These are phyloP conservation scores for Circinella umbellata DNA, from an alignment of 371 early-diverging fungal genomes.

Conservation along the genomic window DNA sequence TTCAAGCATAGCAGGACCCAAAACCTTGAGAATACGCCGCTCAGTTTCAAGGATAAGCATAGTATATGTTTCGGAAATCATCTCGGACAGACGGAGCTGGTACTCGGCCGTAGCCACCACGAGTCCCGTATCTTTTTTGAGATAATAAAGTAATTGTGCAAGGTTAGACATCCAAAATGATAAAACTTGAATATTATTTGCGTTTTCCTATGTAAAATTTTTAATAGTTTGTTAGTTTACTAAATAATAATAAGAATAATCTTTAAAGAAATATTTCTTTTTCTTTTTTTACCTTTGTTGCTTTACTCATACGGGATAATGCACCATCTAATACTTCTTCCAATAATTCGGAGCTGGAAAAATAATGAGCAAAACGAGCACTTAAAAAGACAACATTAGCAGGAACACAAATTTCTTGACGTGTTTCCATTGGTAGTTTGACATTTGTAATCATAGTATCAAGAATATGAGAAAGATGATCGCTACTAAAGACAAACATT, in stretches of 20 bases:
- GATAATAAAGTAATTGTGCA: conserved; percentile 73
- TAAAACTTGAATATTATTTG: conserved; percentile 31
- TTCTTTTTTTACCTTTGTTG: conserved; percentile 54
- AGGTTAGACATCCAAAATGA: conserved; percentile 82
- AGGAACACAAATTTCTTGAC: conserved; percentile 70
- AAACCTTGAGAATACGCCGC: conserved; percentile 55
- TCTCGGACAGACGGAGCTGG: conserved; percentile 69
- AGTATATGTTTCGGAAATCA: conserved; percentile 70
- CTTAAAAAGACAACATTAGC: conserved; percentile 89
- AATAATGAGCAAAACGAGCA: conserved; percentile 88
- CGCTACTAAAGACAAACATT: conserved; percentile 83
- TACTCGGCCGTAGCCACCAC: conserved; percentile 58
- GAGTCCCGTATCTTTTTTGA: conserved; percentile 78
- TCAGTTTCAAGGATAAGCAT: conserved; percentile 63
- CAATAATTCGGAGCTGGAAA: conserved; percentile 72
- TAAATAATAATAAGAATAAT: too few relatives aligned
- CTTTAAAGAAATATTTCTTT: not conserved
- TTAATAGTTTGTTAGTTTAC: too few relatives aligned
- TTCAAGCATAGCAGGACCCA: conserved; percentile 71
- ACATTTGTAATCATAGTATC: conserved; percentile 70
- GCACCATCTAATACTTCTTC: conserved; percentile 70
- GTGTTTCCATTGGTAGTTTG: conserved; percentile 52
- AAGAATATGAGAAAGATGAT: conserved; percentile 67
- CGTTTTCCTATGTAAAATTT: conserved; percentile 22
- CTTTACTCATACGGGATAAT: conserved; percentile 60